Evolutionary conservation across 441 rosid genomes (phyloP).

Genomic region (Erodium texanum): DNA sequence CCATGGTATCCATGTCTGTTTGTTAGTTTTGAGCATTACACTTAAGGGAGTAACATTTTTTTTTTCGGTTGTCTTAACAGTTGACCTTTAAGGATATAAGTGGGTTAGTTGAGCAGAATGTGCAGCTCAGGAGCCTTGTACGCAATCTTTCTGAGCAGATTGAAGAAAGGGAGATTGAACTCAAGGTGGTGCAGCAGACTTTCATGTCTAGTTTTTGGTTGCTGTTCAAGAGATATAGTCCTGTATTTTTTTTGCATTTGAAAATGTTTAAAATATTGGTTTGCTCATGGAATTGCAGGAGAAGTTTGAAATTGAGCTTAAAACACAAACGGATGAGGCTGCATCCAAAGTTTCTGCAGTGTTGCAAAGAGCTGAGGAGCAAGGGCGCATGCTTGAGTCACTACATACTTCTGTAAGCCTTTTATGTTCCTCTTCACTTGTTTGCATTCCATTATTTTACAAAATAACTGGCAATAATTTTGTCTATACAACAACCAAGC

Average conservation of each 20-base stretch:
- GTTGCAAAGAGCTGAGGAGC: constrained; percentile 88
- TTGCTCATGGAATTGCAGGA: constrained; percentile 40
- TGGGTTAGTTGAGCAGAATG: constrained; percentile 97
- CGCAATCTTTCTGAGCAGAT: constrained; percentile 80
- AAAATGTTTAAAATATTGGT: not conserved
- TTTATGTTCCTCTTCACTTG: constrained; percentile 15
- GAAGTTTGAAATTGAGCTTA: constrained; percentile 59
- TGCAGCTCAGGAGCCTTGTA: constrained; percentile 80
- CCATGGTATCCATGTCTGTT: not conserved
- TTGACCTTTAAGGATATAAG: constrained; percentile 87
- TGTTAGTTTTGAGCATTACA: constrained; percentile 15
- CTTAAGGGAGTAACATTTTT: constrained; percentile 7
- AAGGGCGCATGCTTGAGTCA: constrained; percentile 84
- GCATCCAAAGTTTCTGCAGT: constrained; percentile 78
- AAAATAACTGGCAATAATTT: not conserved
- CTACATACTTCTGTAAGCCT: constrained; percentile 76
- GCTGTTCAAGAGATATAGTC: not conserved
- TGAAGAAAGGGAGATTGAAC: constrained; percentile 57
- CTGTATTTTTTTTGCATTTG: not conserved
- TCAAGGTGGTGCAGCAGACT: constrained; percentile 47
- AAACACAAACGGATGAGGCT: constrained; percentile 69
- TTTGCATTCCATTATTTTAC: not conserved
- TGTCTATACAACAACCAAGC: not conserved
- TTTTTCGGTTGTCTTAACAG: constrained; percentile 34
- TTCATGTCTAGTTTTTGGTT: not conserved